phyloP scores from a whole-genome alignment of 2,329 filamentous ascomycete genomes.

The Zasmidium citrigriseum region DNA sequence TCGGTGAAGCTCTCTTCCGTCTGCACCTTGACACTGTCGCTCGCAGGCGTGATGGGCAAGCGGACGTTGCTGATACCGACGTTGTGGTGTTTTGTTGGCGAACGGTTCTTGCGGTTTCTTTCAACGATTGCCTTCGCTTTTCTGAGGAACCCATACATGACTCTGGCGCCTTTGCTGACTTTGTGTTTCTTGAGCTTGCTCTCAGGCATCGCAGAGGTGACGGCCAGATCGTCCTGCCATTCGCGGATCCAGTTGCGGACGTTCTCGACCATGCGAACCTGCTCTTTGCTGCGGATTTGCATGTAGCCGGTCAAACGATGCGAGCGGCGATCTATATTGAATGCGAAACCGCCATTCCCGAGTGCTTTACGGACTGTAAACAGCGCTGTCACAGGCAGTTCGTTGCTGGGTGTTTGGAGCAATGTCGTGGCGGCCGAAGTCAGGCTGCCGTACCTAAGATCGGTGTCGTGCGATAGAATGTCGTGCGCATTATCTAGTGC shows the following conservation, averaged over 20 bases:
- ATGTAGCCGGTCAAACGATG: constrained; percentile 60
- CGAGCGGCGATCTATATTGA: constrained; percentile 55
- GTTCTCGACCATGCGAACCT: constrained; percentile 54
- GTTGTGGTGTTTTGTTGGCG: constrained; percentile 5
- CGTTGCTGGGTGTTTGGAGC: constrained; percentile 31
- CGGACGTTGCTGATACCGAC: constrained; percentile 42
- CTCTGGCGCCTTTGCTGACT: constrained; percentile 20
- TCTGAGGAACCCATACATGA: constrained; percentile 42
- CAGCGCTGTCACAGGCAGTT: constrained; percentile 45
- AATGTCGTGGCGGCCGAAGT: constrained; percentile 48
- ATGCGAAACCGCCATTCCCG: constrained; percentile 60
- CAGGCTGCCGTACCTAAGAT: constrained; percentile 50
- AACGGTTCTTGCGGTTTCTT: constrained; percentile 37
- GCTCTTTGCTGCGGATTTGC: constrained; percentile 59
- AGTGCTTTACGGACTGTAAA: constrained; percentile 72
- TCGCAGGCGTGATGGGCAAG: constrained; percentile 21
- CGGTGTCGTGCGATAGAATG: constrained; percentile 45
- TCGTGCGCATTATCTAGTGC: constrained; percentile 53
- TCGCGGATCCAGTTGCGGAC: constrained; percentile 57
- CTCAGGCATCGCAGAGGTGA: constrained; percentile 19
- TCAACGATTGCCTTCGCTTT: constrained; percentile 44
- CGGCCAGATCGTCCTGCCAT: constrained; percentile 52
- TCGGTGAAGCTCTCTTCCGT: constrained; percentile 46
- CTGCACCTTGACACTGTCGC: constrained; percentile 28
- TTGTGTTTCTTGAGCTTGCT: constrained; percentile 15